Conservation (phyloP, 2,329 filamentous ascomycete species). For the Exophiala lecanii-corni region DNA sequence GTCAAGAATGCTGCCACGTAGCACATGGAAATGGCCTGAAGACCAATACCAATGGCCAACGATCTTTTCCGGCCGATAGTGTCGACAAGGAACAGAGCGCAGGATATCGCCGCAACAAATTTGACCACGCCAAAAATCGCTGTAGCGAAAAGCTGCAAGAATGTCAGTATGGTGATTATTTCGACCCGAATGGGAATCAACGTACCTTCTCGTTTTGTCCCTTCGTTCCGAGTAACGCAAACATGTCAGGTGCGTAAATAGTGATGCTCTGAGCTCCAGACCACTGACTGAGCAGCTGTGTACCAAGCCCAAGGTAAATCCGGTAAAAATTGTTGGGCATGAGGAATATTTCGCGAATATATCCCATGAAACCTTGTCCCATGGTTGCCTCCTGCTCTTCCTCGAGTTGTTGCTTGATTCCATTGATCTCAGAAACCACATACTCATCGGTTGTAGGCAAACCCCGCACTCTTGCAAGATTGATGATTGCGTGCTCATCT, state of each 20-base stretch:
- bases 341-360: slow-evolving; percentile 64
- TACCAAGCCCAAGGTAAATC: slow-evolving; percentile 62
- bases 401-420: slow-evolving; percentile 62
- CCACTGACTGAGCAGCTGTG: slow-evolving; percentile 71
- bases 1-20: slow-evolving; percentile 52
- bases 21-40: slow-evolving; percentile 49
- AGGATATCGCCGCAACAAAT: slow-evolving; percentile 60
- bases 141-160: slow-evolving; percentile 57
- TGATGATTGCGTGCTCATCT: slow-evolving; percentile 42
- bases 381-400: slow-evolving; percentile 67
- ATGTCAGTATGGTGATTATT: not conserved
- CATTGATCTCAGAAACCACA: slow-evolving; percentile 56
- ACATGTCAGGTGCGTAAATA: slow-evolving; percentile 70
- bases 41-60: slow-evolving; percentile 44
- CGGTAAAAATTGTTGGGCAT: slow-evolving; percentile 68
- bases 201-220: slow-evolving; percentile 57
- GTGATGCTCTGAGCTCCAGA: slow-evolving; percentile 69
- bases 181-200: not conserved
- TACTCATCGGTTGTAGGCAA: slow-evolving; percentile 58
- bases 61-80: slow-evolving; percentile 67
- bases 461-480: slow-evolving; percentile 55
- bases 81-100: slow-evolving; percentile 74
- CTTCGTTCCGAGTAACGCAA: slow-evolving; percentile 64
- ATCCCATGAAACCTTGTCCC: slow-evolving; percentile 60
- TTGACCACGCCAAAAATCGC: slow-evolving; percentile 74